A percentile compares a stretch with the other conserved stretches of the same genome.
Evolutionary conservation across 2,329 filamentous ascomycete genomes (phyloP).

Genomic region (Raffaelea ambrosiae): DNA sequence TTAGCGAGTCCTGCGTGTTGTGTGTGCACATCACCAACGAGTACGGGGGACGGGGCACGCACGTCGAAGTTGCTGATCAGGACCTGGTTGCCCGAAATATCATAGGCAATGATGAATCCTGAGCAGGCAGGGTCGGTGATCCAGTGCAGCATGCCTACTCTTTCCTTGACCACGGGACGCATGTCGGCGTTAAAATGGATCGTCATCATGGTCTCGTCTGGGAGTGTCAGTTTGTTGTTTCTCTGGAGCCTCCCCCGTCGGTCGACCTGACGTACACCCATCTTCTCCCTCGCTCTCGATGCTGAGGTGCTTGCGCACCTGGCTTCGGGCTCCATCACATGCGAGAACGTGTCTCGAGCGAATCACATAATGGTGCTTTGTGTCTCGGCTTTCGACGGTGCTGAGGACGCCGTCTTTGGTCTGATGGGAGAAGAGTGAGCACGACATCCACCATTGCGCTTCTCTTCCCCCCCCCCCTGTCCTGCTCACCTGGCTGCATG

Average conservation of each 20-base stretch:
- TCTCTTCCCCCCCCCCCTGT: no score
- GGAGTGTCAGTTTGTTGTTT: neutral
- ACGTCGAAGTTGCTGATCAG: neutral
- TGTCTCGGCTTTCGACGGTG: neutral
- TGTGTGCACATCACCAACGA: neutral
- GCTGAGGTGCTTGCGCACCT: neutral
- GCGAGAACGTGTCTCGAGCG: neutral
- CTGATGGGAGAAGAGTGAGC: neutral
- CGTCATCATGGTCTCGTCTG: neutral
- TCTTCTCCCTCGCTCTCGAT: neutral
- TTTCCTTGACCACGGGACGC: neutral
- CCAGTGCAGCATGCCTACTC: neutral
- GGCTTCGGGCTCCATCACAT: neutral
- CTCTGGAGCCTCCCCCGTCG: no score
- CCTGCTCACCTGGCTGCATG: neutral
- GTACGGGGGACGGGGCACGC: neutral
- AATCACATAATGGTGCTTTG: neutral
- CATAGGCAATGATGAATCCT: neutral
- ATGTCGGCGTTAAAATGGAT: neutral
- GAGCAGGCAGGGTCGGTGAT: neutral
- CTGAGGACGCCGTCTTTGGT: no score
- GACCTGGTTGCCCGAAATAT: neutral
- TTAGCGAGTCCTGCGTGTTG: neutral
- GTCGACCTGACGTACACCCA: neutral
- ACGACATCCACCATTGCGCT: no score